Conservation (phyloP, 2,329 filamentous ascomycete genomes). For the Aureobasidium sp. region DNA sequence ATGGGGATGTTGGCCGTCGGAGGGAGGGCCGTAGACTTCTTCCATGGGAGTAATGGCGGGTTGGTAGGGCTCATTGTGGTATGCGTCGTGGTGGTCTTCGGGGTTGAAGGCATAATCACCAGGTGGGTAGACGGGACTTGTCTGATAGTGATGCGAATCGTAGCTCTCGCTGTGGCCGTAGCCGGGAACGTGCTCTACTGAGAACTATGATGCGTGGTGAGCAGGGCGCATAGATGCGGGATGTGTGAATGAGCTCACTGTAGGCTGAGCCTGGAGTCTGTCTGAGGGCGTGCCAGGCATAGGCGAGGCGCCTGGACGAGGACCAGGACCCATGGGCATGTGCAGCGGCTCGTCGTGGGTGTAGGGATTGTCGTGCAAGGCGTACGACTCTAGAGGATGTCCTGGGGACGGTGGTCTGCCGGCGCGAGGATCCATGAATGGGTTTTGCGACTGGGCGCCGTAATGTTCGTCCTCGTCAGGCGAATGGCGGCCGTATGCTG, state of each 20-base stretch:
- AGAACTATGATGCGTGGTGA: slow-evolving; percentile 45
- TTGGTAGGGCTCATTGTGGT: slow-evolving; percentile 77
- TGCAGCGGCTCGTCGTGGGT: slow-evolving; percentile 50
- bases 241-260: slow-evolving; percentile 49
- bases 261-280: slow-evolving; percentile 72
- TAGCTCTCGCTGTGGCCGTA: slow-evolving; percentile 56
- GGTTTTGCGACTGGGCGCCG: slow-evolving; percentile 21
- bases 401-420: slow-evolving; percentile 67
- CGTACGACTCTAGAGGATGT: slow-evolving; percentile 67
- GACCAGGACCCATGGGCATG: slow-evolving; percentile 57
- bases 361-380: slow-evolving; percentile 72
- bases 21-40: slow-evolving; percentile 24
- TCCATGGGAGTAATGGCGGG: slow-evolving; percentile 39
- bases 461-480: slow-evolving; percentile 22
- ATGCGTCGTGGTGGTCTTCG: slow-evolving; percentile 77
- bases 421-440: slow-evolving; percentile 46
- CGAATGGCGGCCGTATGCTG: slow-evolving; percentile 17
- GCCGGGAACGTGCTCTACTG: slow-evolving; percentile 58
- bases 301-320: slow-evolving; percentile 29
- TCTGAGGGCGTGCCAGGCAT: slow-evolving; percentile 55
- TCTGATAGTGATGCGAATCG: slow-evolving; percentile 34
- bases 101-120: slow-evolving; percentile 70
- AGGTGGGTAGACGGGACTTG: slow-evolving; percentile 22
- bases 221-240: neutral
- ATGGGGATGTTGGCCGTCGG: slow-evolving; percentile 23